Percentiles rank a stretch among this genome's conserved stretches.
Evolutionary conservation across 768 basidiomycete genomes (phyloP).

Genomic region (Sporobolomyces phaffii): DNA sequence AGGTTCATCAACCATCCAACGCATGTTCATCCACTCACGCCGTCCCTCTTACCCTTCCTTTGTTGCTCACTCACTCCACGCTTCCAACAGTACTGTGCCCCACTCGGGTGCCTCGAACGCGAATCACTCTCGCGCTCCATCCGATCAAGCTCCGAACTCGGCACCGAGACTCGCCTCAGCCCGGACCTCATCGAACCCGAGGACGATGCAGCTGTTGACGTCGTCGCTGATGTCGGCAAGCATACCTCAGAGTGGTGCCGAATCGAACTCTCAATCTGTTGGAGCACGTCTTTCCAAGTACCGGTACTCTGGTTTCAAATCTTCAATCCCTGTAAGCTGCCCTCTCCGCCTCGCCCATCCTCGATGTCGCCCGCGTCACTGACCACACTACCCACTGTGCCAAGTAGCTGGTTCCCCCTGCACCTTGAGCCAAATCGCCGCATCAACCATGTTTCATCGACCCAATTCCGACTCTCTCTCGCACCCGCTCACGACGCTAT

Average conservation of each 20-base stretch:
- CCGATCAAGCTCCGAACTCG: neutral
- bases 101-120: conserved; percentile 13
- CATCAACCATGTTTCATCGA: conserved; percentile 58
- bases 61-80: too few relatives aligned
- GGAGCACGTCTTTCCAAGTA: conserved; percentile 71
- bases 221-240: neutral
- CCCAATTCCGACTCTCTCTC: neutral
- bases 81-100: conserved; percentile 11
- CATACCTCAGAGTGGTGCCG: conserved; percentile 40
- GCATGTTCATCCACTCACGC: too few relatives aligned
- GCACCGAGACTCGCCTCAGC: neutral
- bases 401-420: conserved; percentile 46
- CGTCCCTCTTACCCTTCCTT: too few relatives aligned
- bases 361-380: too few relatives aligned
- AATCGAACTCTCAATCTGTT: conserved; percentile 63
- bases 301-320: conserved; percentile 78
- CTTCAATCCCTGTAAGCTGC: conserved; percentile 60
- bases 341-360: neutral
- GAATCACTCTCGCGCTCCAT: neutral
- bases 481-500: conserved; percentile 46
- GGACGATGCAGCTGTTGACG: conserved; percentile 4
- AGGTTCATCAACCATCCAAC: neutral
- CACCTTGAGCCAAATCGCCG: conserved; percentile 55
- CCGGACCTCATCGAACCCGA: neutral
- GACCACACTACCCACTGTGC: too few relatives aligned